phyloP scores from a whole-genome alignment of 306 rosid genomes.

The Biancaea sappan region DNA sequence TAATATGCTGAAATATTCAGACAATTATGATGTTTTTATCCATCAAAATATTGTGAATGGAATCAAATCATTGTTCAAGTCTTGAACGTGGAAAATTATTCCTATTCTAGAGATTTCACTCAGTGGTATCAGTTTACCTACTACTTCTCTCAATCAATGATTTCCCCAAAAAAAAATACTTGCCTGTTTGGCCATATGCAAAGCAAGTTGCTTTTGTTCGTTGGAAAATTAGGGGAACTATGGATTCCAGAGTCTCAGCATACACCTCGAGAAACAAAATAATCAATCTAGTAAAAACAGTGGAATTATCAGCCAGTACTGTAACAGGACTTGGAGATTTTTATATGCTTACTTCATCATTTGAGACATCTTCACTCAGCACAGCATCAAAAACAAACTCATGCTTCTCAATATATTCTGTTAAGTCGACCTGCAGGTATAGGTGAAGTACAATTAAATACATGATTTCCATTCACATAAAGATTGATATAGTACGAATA shows the following conservation, averaged over 20 bases:
- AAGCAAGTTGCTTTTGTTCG: slow-evolving; percentile 84
- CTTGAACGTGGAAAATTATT: background rate
- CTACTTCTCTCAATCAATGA: slow-evolving; percentile 16
- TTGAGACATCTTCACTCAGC: slow-evolving; percentile 72
- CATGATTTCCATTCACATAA: background rate
- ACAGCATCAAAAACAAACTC: slow-evolving; percentile 77
- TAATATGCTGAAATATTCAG: background rate
- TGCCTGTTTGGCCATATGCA: slow-evolving; percentile 90
- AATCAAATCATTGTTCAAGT: slow-evolving; percentile 2
- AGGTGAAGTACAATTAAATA: slow-evolving; percentile 23
- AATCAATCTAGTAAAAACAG: slow-evolving; percentile 28
- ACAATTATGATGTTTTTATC: background rate
- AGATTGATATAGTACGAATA: background rate
- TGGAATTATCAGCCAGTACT: background rate
- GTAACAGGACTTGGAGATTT: slow-evolving; percentile 24
- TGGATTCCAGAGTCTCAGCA: slow-evolving; percentile 71
- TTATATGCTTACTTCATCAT: slow-evolving; percentile 60
- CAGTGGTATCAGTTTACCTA: background rate
- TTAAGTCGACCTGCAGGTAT: slow-evolving; percentile 68
- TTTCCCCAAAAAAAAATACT: slow-evolving; percentile 31
- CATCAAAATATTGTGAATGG: background rate
- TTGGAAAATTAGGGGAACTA: slow-evolving; percentile 72
- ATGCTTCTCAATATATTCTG: slow-evolving; percentile 72
- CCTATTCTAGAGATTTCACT: background rate
- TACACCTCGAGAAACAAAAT: slow-evolving; percentile 52